phyloP scores from a whole-genome alignment of 129 eudicot species.

The Flaveria linearis region DNA sequence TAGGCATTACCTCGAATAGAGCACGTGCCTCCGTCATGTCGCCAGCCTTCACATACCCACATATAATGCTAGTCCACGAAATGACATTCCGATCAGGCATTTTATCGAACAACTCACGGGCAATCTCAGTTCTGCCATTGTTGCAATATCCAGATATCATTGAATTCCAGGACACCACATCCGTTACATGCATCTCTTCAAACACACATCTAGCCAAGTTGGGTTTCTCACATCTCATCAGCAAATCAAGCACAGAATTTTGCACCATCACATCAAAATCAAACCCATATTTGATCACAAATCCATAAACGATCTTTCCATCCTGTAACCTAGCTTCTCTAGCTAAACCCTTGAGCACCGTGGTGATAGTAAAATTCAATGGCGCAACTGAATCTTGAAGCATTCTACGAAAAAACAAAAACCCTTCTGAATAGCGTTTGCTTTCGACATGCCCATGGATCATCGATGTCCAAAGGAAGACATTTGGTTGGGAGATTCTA shows the following conservation, averaged over 20 bases:
- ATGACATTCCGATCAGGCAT: constrained; percentile 53
- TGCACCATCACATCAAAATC: constrained; percentile 46
- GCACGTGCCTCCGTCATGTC: constrained; percentile 45
- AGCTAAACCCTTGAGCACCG: constrained; percentile 48
- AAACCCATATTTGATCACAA: constrained; percentile 47
- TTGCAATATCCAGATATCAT: constrained; percentile 52
- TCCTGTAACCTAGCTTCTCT: constrained; percentile 34
- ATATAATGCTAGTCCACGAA: constrained; percentile 55
- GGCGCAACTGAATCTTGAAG: constrained; percentile 34
- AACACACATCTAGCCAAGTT: constrained; percentile 43
- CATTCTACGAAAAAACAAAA: constrained; percentile 38
- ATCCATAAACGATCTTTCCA: constrained; percentile 45
- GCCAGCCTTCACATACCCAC: constrained; percentile 48
- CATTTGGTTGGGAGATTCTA: constrained; percentile 50
- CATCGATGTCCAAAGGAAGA: constrained; percentile 59
- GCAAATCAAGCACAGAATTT: constrained; percentile 48
- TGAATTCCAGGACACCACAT: constrained; percentile 56
- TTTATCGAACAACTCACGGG: constrained; percentile 41
- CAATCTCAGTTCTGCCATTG: constrained; percentile 37
- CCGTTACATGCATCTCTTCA: constrained; percentile 47
- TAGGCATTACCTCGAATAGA: constrained; percentile 52
- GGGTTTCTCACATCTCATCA: constrained; percentile 49
- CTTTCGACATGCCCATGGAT: constrained; percentile 55
- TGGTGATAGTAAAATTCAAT: constrained; percentile 35
- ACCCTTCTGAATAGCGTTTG: constrained; percentile 30